Evolutionary conservation across 768 basidiomycete species (phyloP).

Genomic region (Galerina sulciceps): DNA sequence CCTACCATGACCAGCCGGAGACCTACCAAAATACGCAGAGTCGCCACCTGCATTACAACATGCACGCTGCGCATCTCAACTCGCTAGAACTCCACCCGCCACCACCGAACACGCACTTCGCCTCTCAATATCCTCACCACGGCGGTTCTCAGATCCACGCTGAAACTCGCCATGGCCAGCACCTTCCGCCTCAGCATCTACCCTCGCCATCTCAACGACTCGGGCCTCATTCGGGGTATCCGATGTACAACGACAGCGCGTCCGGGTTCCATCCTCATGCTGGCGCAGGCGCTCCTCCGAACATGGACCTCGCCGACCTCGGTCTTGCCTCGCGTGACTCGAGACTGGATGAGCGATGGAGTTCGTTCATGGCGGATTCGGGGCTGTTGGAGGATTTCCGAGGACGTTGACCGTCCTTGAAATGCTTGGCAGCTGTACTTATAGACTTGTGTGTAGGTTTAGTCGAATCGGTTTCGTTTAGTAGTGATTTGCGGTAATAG

Average conservation of each 20-base stretch:
- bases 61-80: conserved; percentile 6
- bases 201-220: not conserved
- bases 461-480: too few relatives aligned
- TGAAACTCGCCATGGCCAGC: not conserved
- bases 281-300: conserved; percentile 20
- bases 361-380: conserved; percentile 65
- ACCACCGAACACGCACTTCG: conserved; percentile 11
- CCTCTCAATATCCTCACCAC: conserved; percentile 13
- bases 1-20: not conserved
- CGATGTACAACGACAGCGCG: not conserved
- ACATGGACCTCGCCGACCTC: conserved; percentile 57
- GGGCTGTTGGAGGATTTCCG: conserved; percentile 50
- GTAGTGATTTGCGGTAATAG: too few relatives aligned
- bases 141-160: too few relatives aligned
- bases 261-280: conserved; percentile 8
- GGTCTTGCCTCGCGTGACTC: conserved; percentile 65
- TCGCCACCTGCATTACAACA: conserved; percentile 14
- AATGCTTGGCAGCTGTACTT: too few relatives aligned
- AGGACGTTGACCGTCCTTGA: not conserved
- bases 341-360: conserved; percentile 69
- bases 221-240: not conserved
- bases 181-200: not conserved
- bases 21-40: not conserved
- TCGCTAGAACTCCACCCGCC: conserved; percentile 7
- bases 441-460: too few relatives aligned